Evolutionary conservation across 1,284 basidiomycete species (phyloP), one percentile per base, ranked within the genome.

Genomic region (Fomitopsis palustris): DNA sequence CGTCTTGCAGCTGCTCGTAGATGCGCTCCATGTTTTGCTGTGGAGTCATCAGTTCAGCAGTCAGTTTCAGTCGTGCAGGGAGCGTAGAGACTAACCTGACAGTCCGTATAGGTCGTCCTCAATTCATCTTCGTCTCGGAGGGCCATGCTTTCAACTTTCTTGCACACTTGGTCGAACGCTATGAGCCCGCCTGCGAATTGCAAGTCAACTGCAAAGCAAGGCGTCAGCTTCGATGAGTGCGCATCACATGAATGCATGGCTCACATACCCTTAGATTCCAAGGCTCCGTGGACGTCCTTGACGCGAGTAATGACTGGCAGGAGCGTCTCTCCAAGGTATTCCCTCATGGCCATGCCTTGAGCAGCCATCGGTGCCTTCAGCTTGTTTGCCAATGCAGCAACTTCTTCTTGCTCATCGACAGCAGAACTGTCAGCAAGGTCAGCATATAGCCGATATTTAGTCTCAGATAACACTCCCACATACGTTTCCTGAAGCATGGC

Each of bases 101-200:
- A 73, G 17, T 71, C 70, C 25, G 66, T 59, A 64, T 78, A 77
- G 21, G 72, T 72, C 4, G 74, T 70, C 63, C 73, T 72, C 12
- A 83, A 56, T 23, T 77, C 76, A 54, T 78, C 76, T 59, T 81
- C 74, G 58, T 80, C 75, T 17, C 68, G 69, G 45, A 80, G 71
- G 16, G 75, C 71, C 43, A 77, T 69, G 0, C 68, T 64, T 65
- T 86, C 85, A 43, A 80, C 68, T 25, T 75, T 75, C 66, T 82
- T 83, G 72, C 81, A 81, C 7, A 79, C 80, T 49, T 79, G 76
- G 66, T 86, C 80, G 68, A 85, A 82, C 1, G 74, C 71, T 2
- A 82, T 67, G 33, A 86, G 62, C 9, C 81, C 84, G 35, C 75
- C 73, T 4, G 73, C 77, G 62, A 77, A 82, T 3, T 70, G 67